Percentiles rank a stretch among this genome's conserved stretches.
phyloP scores from a whole-genome alignment of 2,329 filamentous ascomycete species.

The Didymellaceae sp. region DNA sequence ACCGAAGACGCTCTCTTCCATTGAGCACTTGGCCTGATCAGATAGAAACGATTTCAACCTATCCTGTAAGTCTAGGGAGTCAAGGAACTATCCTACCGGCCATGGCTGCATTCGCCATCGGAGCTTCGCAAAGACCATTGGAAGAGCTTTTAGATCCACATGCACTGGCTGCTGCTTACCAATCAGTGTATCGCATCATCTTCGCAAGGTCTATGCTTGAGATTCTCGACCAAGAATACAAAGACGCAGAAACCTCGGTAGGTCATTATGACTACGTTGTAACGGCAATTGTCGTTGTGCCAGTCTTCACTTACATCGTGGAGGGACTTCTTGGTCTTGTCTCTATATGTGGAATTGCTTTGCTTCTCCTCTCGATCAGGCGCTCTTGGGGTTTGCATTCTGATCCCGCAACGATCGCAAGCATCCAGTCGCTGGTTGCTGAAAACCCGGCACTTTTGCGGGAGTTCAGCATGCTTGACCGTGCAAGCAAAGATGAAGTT shows the following conservation, averaged over 20 bases:
- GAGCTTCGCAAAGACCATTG: background rate
- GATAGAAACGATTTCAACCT: background rate
- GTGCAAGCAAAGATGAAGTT: background rate
- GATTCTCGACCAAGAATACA: slow-evolving; percentile 27
- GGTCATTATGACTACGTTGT: slow-evolving; percentile 31
- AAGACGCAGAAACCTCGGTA: background rate
- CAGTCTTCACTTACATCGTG: slow-evolving; percentile 48
- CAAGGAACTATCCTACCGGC: background rate
- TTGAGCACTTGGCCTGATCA: background rate
- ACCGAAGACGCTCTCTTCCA: background rate
- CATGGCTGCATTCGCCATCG: background rate
- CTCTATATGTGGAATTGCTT: slow-evolving; percentile 23
- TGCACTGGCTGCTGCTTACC: background rate
- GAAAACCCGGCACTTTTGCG: slow-evolving; percentile 32
- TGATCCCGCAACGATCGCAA: slow-evolving; percentile 47
- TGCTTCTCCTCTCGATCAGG: slow-evolving; percentile 33
- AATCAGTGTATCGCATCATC: background rate
- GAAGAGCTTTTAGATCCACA: background rate
- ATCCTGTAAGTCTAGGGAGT: background rate
- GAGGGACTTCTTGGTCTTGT: slow-evolving; percentile 42
- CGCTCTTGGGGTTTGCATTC: slow-evolving; percentile 30
- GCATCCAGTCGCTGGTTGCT: slow-evolving; percentile 44
- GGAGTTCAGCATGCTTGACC: background rate
- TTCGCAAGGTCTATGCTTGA: slow-evolving; percentile 41
- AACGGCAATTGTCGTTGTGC: slow-evolving; percentile 48